These are phyloP conservation scores for Lachancea dasiensis DNA, from an alignment of 805 yeast genomes.

Conservation along the genomic window DNA sequence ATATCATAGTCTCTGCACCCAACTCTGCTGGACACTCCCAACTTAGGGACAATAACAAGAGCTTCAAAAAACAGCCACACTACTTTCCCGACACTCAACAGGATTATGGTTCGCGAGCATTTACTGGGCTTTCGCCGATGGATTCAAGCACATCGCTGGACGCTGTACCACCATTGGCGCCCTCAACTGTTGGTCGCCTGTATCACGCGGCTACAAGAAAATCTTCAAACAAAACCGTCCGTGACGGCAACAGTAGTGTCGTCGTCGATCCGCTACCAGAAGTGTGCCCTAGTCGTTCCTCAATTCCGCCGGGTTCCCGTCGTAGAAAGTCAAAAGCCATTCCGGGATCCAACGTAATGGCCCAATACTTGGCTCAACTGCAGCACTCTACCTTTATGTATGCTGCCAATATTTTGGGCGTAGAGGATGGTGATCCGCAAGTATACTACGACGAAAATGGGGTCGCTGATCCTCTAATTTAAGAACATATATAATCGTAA, in stretches of 20 bases:
- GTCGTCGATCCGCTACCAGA: not conserved
- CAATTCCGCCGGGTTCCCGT: constrained; percentile 5
- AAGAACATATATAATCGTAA: no score
- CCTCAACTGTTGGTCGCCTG: constrained; percentile 22
- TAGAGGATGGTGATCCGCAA: constrained; percentile 31
- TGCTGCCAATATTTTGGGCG: constrained; percentile 48
- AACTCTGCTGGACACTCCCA: not conserved
- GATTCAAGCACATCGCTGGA: constrained; percentile 17
- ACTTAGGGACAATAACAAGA: not conserved
- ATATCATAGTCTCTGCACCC: constrained; percentile 7
- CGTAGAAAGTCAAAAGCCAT: constrained; percentile 20
- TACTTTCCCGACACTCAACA: not conserved
- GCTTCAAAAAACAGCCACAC: not conserved
- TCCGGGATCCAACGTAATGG: constrained; percentile 71
- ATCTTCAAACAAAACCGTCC: constrained; percentile 3
- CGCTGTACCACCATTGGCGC: constrained; percentile 24
- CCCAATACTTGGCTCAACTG: constrained; percentile 68
- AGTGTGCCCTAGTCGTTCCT: constrained; percentile 6
- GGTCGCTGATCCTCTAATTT: not conserved
- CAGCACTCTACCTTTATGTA: constrained; percentile 56
- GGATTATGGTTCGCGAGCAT: not conserved
- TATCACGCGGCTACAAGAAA: constrained; percentile 11
- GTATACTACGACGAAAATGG: constrained; percentile 19
- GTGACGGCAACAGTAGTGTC: not conserved
- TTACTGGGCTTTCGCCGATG: constrained; percentile 14